Conservation (phyloP, 2,329 filamentous ascomycete species). For the Venturia pyrina region DNA sequence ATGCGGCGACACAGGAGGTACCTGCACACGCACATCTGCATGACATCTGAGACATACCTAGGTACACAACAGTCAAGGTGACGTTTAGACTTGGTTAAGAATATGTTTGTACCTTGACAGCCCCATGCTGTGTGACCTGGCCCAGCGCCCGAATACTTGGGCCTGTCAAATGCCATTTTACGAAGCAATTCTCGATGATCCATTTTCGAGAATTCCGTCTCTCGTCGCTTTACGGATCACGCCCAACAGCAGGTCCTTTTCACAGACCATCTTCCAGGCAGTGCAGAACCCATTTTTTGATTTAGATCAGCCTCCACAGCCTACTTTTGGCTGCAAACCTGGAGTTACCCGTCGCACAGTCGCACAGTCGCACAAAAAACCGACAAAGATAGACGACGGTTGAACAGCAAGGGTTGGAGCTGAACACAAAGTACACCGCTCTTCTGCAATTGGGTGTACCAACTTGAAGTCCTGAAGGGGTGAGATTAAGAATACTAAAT, state of each 20-base stretch:
- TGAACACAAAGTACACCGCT: background rate
- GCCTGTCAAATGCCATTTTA: background rate
- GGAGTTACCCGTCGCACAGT: background rate
- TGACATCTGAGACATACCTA: constrained; percentile 1
- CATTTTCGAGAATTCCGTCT: background rate
- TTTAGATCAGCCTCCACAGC: too few species aligned
- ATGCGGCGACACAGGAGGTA: background rate
- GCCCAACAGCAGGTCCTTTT: background rate
- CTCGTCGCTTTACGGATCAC: background rate
- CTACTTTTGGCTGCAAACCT: too few species aligned
- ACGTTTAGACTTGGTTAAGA: background rate
- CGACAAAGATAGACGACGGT: background rate
- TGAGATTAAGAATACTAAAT: background rate
- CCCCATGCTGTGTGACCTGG: background rate
- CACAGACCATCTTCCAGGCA: background rate
- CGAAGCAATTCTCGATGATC: background rate
- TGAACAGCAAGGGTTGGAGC: background rate
- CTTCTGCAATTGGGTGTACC: background rate
- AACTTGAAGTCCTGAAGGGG: background rate
- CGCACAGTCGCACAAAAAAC: too few species aligned
- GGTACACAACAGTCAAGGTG: background rate
- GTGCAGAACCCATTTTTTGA: too few species aligned
- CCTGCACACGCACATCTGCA: background rate
- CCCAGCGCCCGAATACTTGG: background rate
- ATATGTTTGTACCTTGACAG: background rate